Conservation (phyloP, 164 flowering plant species). For the Stephania yunnanensis region DNA sequence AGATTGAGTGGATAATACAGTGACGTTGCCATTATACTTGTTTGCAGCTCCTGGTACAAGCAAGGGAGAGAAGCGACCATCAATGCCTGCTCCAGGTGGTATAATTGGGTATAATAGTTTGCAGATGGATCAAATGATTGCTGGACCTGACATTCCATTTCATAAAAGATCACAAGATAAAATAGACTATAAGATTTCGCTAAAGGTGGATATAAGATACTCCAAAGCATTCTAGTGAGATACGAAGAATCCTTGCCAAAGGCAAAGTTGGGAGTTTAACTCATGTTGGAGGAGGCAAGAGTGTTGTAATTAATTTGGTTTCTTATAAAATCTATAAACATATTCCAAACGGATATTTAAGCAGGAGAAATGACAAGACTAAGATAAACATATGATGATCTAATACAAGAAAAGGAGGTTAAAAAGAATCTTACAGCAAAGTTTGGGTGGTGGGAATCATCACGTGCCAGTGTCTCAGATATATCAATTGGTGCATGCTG, state of each 20-base stretch:
- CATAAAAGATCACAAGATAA: not conserved
- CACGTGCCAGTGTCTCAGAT: constrained; percentile 68
- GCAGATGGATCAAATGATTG: constrained; percentile 60
- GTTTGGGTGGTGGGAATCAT: constrained; percentile 56
- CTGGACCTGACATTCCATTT: constrained; percentile 39
- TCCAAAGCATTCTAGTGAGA: no score
- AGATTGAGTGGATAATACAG: constrained; percentile 48
- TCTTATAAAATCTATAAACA: no score
- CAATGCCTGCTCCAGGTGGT: constrained; percentile 56
- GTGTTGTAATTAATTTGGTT: no score
- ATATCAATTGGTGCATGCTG: constrained; percentile 56
- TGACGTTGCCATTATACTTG: constrained; percentile 65
- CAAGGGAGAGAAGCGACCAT: constrained; percentile 78
- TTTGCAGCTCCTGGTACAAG: constrained; percentile 49
- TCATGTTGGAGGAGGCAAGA: no score
- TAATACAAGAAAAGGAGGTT: not conserved
- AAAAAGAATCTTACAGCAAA: constrained; percentile 53
- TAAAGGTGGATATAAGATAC: no score
- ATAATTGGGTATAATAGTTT: constrained; percentile 67
- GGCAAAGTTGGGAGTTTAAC: no score
- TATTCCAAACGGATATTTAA: not conserved
- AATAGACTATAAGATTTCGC: not conserved
- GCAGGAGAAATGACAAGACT: not conserved
- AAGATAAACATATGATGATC: not conserved
- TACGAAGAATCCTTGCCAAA: no score